Evolutionary conservation across 371 early-diverging fungal genomes (phyloP).

Genomic region (Syncephalastrum monosporum): DNA sequence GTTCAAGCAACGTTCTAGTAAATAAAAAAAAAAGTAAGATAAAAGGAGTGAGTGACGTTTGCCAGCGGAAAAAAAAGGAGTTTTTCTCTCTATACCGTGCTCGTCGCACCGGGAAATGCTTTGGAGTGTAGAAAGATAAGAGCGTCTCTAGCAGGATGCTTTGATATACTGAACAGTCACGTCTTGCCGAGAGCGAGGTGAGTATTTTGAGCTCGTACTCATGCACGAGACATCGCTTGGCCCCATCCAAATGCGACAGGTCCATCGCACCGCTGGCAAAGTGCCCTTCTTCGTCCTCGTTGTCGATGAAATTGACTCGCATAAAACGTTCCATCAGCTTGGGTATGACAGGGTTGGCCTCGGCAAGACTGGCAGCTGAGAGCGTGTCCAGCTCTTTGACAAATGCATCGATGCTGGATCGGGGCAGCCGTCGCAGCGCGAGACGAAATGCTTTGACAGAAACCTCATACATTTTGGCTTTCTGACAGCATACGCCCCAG

Average conservation of each 20-base stretch:
- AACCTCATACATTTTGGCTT: conserved; percentile 28
- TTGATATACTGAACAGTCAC: conserved; percentile 25
- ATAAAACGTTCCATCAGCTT: conserved; percentile 46
- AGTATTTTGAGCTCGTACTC: conserved; percentile 43
- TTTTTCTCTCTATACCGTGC: conserved; percentile 21
- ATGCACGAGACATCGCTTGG: conserved; percentile 26
- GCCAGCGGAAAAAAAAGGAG: too few relatives aligned
- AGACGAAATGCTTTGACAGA: conserved; percentile 27
- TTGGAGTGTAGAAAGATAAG: conserved; percentile 22
- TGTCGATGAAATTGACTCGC: conserved; percentile 27
- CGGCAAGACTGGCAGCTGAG: conserved; percentile 24
- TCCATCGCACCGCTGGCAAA: conserved; percentile 31
- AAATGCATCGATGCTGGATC: conserved; percentile 25
- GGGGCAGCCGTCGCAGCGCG: conserved; percentile 32
- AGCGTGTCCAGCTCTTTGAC: conserved; percentile 17
- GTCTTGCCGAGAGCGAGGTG: conserved; percentile 20
- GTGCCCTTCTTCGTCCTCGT: conserved; percentile 14
- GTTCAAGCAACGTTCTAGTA: too few relatives aligned
- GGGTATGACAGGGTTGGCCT: conserved; percentile 26
- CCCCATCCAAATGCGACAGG: conserved; percentile 5
- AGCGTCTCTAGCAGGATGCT: conserved; percentile 21
- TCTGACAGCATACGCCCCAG: conserved; percentile 36
- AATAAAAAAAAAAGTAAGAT: too few relatives aligned
- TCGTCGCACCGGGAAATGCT: conserved; percentile 37
- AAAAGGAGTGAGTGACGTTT: too few relatives aligned